phyloP scores from a whole-genome alignment of 306 rosid genomes.

The Senna tora region DNA sequence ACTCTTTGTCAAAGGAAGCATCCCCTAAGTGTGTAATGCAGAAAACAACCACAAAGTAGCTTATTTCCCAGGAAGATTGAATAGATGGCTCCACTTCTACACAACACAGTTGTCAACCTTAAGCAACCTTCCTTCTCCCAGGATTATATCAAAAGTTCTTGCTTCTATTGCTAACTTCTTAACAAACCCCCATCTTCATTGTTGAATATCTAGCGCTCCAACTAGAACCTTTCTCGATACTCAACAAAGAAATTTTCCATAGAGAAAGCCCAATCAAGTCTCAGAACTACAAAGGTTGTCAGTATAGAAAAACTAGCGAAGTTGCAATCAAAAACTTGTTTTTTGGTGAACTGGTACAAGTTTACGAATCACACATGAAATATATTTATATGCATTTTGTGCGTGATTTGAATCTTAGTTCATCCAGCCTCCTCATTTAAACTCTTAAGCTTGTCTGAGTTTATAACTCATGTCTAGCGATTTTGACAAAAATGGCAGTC shows the following conservation, averaged over 20 bases:
- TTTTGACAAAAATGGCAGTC: no score
- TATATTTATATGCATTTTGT: no score
- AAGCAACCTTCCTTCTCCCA: background rate
- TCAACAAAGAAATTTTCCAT: background rate
- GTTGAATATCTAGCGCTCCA: background rate
- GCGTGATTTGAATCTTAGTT: no score
- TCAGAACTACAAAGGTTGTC: no score
- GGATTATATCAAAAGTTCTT: background rate
- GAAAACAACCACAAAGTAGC: background rate
- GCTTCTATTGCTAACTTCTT: background rate
- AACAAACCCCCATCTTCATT: background rate
- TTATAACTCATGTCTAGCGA: no score
- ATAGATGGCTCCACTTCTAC: background rate
- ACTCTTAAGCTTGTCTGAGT: no score
- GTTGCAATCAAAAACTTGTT: no score
- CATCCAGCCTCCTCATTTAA: no score
- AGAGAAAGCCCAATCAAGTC: background rate
- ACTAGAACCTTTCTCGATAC: background rate
- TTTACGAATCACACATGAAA: no score
- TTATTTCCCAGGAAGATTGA: background rate
- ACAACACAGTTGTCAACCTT: background rate
- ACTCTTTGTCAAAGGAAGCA: background rate
- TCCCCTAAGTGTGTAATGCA: background rate
- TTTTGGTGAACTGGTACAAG: no score
- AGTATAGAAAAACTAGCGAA: no score